Evolutionary conservation across 2,329 filamentous ascomycete genomes (phyloP), one percentile per base, ranked within the genome.

Genomic region (Cadophora sp.): DNA sequence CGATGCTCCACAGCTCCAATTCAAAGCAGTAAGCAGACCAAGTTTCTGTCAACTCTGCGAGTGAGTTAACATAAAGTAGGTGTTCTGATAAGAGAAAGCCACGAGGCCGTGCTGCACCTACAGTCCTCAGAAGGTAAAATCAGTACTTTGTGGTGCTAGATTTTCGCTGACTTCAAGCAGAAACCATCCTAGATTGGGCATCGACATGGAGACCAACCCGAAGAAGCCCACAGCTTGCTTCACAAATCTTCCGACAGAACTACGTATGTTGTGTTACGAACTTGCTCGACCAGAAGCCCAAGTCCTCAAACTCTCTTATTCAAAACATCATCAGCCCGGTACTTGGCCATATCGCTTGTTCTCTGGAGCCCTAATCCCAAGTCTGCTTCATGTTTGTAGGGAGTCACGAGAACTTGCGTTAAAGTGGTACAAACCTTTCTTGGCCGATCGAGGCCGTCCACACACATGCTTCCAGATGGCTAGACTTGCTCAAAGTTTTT

Each of bases 391-490:
- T 12, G 37, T 43, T 1, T 67, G 65, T 31, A 4, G 1, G 5
- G 65, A 67, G 26, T 67, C 65, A 26, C 37, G 65, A 8, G 50
- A 59, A 7, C 37, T 67, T n/a, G 65, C 65, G 0, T n/a, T 62
- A 26, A 40, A 37, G 7, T 67, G 65, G 65, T 67, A 67, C 22
- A 19, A 9, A 22, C 16, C 29, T 6, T 31, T 37, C 3, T 64
- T 58, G 8, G n/a, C 11, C 1, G 8, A 5, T 16, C 7, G 14
- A 40, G 6, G 14, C 37, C 8, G 0, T 3, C 11, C 1, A 12
- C 5, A 27, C 16, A 46, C 19, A 7, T 0, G 5, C 27, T 1
- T 16, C 3, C 22, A 16, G 8, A 34, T 12, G 4, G 19, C 4
- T n/a, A 2, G 3, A 40, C 37, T 3, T 40, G 14, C 3, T 12